A percentile compares a stretch with the other conserved stretches of the same genome.
These are phyloP conservation scores for Trametes cinnabarina DNA, from an alignment of 768 basidiomycete genomes.

Conservation along the genomic window DNA sequence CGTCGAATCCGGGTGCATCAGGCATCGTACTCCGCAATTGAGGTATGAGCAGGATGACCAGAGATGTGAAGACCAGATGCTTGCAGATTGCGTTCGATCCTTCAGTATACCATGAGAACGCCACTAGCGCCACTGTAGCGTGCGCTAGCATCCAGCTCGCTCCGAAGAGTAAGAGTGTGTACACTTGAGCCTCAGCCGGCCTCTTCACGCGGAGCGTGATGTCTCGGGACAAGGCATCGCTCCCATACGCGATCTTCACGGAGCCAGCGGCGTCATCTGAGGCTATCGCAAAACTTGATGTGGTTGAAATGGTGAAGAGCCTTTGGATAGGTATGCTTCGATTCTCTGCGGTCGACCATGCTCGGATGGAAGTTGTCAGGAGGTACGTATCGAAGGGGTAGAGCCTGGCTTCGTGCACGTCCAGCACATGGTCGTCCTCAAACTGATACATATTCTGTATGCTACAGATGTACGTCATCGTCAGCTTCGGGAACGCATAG, in stretches of 20 bases:
- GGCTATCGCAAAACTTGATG: constrained; percentile 46
- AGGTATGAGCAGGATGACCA: constrained; percentile 46
- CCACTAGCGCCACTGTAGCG: constrained; percentile 44
- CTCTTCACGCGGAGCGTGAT: constrained; percentile 45
- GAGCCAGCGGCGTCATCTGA: constrained; percentile 42
- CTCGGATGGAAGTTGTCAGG: constrained; percentile 48
- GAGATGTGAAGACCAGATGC: constrained; percentile 39
- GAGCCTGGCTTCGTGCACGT: constrained; percentile 50
- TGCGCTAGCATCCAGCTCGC: constrained; percentile 57
- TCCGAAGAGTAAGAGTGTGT: constrained; percentile 45
- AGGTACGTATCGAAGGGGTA: constrained; percentile 60
- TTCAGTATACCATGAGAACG: constrained; percentile 39
- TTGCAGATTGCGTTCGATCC: constrained; percentile 35
- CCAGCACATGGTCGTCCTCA: constrained; percentile 54
- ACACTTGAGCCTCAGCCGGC: constrained; percentile 44
- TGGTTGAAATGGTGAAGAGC: constrained; percentile 41
- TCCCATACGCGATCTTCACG: constrained; percentile 23
- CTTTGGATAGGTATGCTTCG: constrained; percentile 42
- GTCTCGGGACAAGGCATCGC: constrained; percentile 38
- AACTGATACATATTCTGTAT: constrained; percentile 57
- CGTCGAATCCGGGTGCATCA: constrained; percentile 52
- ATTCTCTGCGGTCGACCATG: constrained; percentile 33
- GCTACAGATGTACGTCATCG: too few species aligned
- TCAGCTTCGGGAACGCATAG: too few species aligned
- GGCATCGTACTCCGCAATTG: constrained; percentile 56